phyloP scores from a whole-genome alignment of 805 yeast genomes.

The Candida railenensis region DNA sequence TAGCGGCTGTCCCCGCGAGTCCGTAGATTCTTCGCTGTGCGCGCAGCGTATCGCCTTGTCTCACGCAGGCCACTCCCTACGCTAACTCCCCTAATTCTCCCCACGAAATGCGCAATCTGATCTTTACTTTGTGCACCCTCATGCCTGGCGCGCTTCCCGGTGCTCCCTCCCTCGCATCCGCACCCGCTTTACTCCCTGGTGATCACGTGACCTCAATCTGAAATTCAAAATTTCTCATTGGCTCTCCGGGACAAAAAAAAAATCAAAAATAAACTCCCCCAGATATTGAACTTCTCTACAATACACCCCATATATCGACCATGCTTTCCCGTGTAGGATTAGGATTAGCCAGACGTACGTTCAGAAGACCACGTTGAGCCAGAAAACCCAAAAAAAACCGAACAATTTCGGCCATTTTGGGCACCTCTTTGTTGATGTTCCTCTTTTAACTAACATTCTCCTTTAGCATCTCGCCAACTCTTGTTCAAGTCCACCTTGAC shows the following conservation, averaged over 20 bases:
- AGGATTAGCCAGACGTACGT: constrained; percentile 27
- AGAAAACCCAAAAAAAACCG: too few relatives aligned
- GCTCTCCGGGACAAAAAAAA: constrained; percentile 1
- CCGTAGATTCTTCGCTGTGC: too few relatives aligned
- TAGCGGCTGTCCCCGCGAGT: background rate
- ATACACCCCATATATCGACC: constrained; percentile 4
- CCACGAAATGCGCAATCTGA: background rate
- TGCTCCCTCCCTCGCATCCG: background rate
- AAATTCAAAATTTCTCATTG: constrained; percentile 10
- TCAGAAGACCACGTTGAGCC: constrained; percentile 1
- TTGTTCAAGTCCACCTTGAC: constrained; percentile 7
- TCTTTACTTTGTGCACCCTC: constrained; percentile 1
- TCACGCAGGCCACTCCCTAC: too few relatives aligned
- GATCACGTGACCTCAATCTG: constrained; percentile 8
- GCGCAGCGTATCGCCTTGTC: too few relatives aligned
- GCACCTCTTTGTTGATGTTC: background rate
- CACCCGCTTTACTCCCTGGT: background rate
- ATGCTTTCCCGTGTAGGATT: constrained; percentile 37
- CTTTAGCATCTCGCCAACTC: constrained; percentile 15
- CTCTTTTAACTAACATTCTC: background rate
- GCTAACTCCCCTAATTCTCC: too few relatives aligned
- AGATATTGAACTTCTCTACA: background rate
- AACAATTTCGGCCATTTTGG: constrained; percentile 1
- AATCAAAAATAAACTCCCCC: background rate
- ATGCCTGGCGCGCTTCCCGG: constrained; percentile 1